Evolutionary conservation across 805 yeast species (phyloP).

Genomic region (Candida lessepsii): DNA sequence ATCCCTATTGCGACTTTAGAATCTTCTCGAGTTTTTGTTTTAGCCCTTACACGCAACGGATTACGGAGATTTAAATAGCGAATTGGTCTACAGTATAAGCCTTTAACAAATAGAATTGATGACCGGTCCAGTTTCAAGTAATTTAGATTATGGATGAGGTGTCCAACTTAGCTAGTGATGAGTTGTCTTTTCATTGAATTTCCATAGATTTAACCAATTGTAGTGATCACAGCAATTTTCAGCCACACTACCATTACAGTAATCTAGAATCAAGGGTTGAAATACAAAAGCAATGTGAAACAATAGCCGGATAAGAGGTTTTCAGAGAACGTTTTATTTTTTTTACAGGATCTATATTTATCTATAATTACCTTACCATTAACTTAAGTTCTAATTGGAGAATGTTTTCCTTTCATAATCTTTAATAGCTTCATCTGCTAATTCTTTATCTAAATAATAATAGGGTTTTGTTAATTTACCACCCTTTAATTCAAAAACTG

Average conservation of each 20-base stretch:
- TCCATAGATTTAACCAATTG: background rate
- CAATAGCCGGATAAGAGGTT: no score
- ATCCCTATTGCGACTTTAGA: constrained; percentile 7
- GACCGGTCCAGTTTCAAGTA: no score
- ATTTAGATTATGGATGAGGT: no score
- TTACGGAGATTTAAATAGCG: background rate
- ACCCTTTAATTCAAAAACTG: constrained; percentile 38
- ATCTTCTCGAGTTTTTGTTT: constrained; percentile 8
- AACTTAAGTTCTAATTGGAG: background rate
- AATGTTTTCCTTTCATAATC: constrained; percentile 30
- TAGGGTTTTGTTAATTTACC: constrained; percentile 27
- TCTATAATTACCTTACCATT: no score
- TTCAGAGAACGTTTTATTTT: no score
- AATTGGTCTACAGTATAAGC: background rate
- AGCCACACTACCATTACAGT: constrained; percentile 1
- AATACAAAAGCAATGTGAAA: no score
- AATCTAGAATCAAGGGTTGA: background rate
- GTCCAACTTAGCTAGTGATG: no score
- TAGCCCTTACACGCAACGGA: background rate
- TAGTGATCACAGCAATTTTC: background rate
- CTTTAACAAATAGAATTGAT: background rate
- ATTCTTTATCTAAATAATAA: constrained; percentile 41
- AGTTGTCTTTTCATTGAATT: no score
- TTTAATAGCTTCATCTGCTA: constrained; percentile 38
- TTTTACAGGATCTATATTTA: no score